Percentiles rank a stretch among this genome's conserved stretches.
phyloP scores from a whole-genome alignment of 768 basidiomycete species.

The Termitomyces sp. region DNA sequence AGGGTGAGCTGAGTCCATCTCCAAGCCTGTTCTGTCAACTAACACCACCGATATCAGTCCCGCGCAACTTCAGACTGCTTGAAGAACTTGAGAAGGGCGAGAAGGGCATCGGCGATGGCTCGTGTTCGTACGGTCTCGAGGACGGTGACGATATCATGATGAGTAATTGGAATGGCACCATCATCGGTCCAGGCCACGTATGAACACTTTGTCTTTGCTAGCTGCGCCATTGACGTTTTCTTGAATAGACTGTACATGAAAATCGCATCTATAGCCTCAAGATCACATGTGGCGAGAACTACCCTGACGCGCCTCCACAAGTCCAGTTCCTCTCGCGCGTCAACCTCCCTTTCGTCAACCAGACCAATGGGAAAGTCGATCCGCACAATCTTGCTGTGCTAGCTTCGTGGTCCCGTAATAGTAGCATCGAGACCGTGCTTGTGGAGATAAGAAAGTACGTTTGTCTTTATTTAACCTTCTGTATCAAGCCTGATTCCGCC shows the following conservation, averaged over 20 bases:
- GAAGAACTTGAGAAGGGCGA: constrained; percentile 99
- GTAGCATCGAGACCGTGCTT: constrained; percentile 82
- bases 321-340: constrained; percentile 87
- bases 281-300: constrained; percentile 73
- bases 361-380: constrained; percentile 74
- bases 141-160: constrained; percentile 96
- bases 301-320: constrained; percentile 73
- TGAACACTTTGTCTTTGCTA: constrained; percentile 22
- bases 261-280: constrained; percentile 97
- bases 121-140: constrained; percentile 94
- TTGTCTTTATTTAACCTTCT: background rate
- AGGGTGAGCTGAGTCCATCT: constrained; percentile 28
- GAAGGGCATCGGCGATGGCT: constrained; percentile 98
- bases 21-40: background rate
- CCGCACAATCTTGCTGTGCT: constrained; percentile 65
- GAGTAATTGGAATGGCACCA: constrained; percentile 98
- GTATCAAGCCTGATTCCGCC: background rate
- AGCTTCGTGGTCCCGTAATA: constrained; percentile 64
- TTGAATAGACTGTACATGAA: constrained; percentile 85
- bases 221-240: constrained; percentile 10
- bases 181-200: constrained; percentile 97
- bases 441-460: constrained; percentile 91
- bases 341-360: constrained; percentile 89
- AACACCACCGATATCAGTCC: constrained; percentile 47
- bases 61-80: constrained; percentile 92